A percentile compares a stretch with the other conserved stretches of the same genome.
Evolutionary conservation across 306 rosid species (phyloP).

Genomic region (Lotus japonicus): DNA sequence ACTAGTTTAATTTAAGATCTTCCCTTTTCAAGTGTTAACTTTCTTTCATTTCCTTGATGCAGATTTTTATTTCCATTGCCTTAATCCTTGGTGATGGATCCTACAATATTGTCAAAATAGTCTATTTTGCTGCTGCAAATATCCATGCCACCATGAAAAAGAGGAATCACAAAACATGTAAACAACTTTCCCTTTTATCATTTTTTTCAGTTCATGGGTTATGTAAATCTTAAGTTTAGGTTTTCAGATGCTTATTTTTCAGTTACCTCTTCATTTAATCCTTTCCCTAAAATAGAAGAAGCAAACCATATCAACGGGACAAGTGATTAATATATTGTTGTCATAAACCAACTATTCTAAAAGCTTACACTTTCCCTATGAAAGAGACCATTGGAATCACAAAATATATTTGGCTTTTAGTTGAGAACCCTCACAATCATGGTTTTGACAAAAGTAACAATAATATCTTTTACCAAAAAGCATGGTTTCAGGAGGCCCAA

Average conservation of each 20-base stretch:
- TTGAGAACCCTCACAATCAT: too few species aligned
- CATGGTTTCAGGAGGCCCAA: too few species aligned
- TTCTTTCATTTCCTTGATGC: conserved; percentile 22
- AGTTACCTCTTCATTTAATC: not conserved
- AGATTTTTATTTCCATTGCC: conserved; percentile 81
- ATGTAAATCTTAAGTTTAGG: not conserved
- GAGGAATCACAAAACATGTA: conserved; percentile 42
- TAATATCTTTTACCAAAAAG: too few species aligned
- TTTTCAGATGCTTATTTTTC: not conserved
- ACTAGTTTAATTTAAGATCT: not conserved
- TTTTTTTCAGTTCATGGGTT: not conserved
- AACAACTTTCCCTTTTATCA: not conserved
- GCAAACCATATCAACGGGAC: too few species aligned
- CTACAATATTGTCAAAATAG: conserved; percentile 67
- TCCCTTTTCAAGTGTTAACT: conserved; percentile 8
- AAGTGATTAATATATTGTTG: too few species aligned
- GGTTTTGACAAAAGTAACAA: too few species aligned
- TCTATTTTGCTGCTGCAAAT: conserved; percentile 45
- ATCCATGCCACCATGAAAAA: conserved; percentile 41
- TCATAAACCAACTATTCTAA: too few species aligned
- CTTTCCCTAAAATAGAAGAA: too few species aligned
- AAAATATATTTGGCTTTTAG: too few species aligned
- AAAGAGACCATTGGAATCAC: too few species aligned
- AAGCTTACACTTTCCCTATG: too few species aligned
- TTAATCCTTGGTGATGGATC: conserved; percentile 89